phyloP scores from a whole-genome alignment of 2,329 filamentous ascomycete genomes.

The Botrytis fragariae region DNA sequence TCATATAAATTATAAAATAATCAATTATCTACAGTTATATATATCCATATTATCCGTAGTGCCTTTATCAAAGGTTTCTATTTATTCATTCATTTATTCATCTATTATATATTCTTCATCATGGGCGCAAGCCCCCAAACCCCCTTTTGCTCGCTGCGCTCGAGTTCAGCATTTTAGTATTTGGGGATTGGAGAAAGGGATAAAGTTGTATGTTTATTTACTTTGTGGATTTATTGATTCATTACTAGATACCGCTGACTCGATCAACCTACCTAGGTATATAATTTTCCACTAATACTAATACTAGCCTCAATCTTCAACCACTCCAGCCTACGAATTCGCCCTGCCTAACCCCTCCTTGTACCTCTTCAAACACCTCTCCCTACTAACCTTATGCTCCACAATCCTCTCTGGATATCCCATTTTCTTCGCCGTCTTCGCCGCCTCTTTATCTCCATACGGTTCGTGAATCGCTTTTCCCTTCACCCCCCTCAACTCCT shows the following conservation, averaged over 20 bases:
- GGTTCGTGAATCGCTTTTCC: conserved; percentile 78
- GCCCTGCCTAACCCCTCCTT: conserved; percentile 60
- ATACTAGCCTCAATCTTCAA: no score
- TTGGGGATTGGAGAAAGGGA: background rate
- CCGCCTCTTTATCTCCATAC: conserved; percentile 67
- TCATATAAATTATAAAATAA: no score
- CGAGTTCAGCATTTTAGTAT: background rate
- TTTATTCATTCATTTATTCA: background rate
- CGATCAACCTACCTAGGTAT: no score
- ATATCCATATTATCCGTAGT: background rate
- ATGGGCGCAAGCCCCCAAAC: background rate
- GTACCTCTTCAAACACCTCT: conserved; percentile 66
- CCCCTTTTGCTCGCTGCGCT: background rate
- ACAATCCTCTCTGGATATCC: conserved; percentile 77
- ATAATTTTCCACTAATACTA: background rate
- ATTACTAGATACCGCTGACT: no score
- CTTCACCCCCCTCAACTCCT: conserved; percentile 63
- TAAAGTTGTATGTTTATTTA: background rate
- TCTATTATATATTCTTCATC: no score
- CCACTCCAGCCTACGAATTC: conserved; percentile 33
- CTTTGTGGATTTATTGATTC: no score
- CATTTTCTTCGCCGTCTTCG: conserved; percentile 55
- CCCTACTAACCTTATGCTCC: conserved; percentile 66
- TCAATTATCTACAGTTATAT: no score
- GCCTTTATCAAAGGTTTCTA: no score